Evolutionary conservation across 2,329 filamentous ascomycete genomes (phyloP).

Genomic region (Phyllosticta citriasiana): DNA sequence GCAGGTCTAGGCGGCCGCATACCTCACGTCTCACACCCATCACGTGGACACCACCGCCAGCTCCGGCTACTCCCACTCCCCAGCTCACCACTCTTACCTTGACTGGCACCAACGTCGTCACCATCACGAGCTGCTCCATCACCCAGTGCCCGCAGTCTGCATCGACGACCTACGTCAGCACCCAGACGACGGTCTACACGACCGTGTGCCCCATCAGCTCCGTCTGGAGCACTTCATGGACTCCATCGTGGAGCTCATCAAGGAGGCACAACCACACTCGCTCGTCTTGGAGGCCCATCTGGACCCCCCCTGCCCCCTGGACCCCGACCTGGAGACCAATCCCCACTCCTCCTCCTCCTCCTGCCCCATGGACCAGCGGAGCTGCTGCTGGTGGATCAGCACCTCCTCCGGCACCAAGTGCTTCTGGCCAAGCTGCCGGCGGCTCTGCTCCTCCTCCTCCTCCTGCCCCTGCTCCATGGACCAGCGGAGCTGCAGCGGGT

Average conservation of each 20-base stretch:
- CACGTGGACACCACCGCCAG: background rate
- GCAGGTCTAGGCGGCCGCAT: background rate
- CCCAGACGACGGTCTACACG: conserved; percentile 11
- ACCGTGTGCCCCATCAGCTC: conserved; percentile 12
- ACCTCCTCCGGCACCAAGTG: background rate
- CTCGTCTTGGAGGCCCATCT: background rate
- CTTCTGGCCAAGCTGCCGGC: background rate
- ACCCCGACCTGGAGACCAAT: background rate
- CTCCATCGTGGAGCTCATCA: no score
- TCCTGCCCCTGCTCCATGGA: no score
- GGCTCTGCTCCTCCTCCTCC: background rate
- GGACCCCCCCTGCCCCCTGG: background rate
- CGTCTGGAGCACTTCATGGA: background rate
- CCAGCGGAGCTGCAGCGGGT: no score
- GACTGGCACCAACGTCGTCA: conserved; percentile 10
- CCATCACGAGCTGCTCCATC: conserved; percentile 17
- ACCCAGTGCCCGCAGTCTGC: conserved; percentile 15
- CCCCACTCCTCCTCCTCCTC: background rate
- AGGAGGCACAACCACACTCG: background rate
- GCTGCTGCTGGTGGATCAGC: background rate
- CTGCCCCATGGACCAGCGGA: background rate
- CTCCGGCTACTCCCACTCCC: background rate
- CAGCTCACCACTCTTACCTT: conserved; percentile 5
- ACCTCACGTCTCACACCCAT: background rate
- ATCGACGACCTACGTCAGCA: conserved; percentile 13